Percentiles rank a stretch among this genome's conserved stretches.
Evolutionary conservation across 768 basidiomycete genomes (phyloP).

Genomic region (Serendipita sp.): DNA sequence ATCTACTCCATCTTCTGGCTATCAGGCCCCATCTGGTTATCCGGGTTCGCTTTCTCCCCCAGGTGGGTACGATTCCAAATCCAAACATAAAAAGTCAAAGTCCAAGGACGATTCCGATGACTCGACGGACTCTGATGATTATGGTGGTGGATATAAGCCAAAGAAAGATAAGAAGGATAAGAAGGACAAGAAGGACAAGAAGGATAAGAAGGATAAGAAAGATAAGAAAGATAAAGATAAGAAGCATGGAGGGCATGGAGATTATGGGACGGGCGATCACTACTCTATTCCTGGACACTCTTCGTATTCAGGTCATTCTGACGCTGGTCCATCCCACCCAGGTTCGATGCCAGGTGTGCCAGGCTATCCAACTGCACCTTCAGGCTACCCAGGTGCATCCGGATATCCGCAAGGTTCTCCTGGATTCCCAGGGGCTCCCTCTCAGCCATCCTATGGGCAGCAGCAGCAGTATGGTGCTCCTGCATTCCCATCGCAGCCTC

Average conservation of each 20-base stretch:
- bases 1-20: neutral
- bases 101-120: neutral
- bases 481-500: no score
- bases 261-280: no score
- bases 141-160: conserved; percentile 3
- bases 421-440: neutral
- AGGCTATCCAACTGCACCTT: neutral
- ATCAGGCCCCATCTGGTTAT: neutral
- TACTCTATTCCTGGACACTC: neutral
- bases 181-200: neutral
- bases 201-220: conserved; percentile 5
- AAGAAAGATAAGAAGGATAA: conserved; percentile 9
- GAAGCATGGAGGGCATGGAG: no score
- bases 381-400: neutral
- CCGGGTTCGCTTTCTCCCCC: neutral
- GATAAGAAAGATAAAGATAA: neutral
- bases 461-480: no score
- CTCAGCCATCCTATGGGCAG: neutral
- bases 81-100: conserved; percentile 5
- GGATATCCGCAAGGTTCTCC: neutral
- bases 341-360: neutral
- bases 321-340: neutral
- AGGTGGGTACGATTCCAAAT: neutral
- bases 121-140: conserved; percentile 1
- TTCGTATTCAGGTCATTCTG: neutral